Base-by-base conservation (phyloP, 176 grass and related monocot genomes). In the Alopecurus myosuroides region DNA sequence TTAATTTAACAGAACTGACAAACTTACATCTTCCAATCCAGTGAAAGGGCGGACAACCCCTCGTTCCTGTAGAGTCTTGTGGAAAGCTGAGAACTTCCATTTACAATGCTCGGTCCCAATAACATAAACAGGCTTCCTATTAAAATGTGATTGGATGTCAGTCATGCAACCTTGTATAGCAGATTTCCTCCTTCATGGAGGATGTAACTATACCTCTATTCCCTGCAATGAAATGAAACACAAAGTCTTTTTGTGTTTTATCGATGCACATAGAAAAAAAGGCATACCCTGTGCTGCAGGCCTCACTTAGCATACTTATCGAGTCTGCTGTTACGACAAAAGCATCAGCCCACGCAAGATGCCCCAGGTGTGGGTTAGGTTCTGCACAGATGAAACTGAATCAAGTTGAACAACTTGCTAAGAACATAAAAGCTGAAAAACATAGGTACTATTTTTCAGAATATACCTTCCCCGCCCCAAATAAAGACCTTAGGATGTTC, bases 291-390 rank as follows among this genome's bases (percentile, higher is more conserved):
- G 96, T 98, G 70, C 91, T 92, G 86, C 96, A 95, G n/a, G 92
- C 91, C 85, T 98, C 96, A 46, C 96, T 98, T 87, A 98, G 78
- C 93, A 98, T 94, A 87, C 96, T 98, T 60, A 98, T 56, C 0
- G 93, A 98, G 66, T 92, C 93, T 41, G 96, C 91, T 74, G 96
- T 98, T n/a, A 98, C 57, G 11, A 98, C 70, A 76, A 98, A 98
- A 81, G 96, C 96, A 94, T 98, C 91, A 67, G 87, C 96, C 96
- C 96, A 98, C 30, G 96, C 96, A 52, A 98, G 87, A 90, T 98
- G 91, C 44, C 96, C 93, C 89, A 98, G 88, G 76, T 98, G 91
- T 5, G 93, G 91, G 65, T 98, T 95, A 80, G 93, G 89, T 82
- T 94, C 96, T 97, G 83, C 46, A 86, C 18, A 84, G 83, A 77